Evolutionary conservation across 2,329 filamentous ascomycete genomes (phyloP).

Genomic region (Corinectria fuckeliana): DNA sequence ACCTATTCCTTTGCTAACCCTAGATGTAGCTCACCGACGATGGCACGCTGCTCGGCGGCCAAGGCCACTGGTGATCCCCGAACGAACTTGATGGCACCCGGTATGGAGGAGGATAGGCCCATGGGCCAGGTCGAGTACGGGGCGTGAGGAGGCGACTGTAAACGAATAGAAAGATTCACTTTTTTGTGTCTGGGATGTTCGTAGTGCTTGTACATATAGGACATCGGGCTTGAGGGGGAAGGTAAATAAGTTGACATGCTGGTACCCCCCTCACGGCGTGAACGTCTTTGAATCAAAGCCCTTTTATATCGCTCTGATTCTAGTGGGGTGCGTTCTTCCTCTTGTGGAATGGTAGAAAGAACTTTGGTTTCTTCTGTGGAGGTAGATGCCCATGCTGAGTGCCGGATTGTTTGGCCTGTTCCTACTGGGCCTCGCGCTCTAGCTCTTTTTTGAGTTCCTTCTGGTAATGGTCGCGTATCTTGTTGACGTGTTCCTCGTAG

Average conservation of each 20-base stretch:
- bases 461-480: slow-evolving; percentile 24
- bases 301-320: slow-evolving; percentile 12
- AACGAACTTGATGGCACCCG: slow-evolving; percentile 80
- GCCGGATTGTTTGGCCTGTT: slow-evolving; percentile 9
- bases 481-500: slow-evolving; percentile 35
- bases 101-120: slow-evolving; percentile 67
- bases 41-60: slow-evolving; percentile 95
- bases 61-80: slow-evolving; percentile 83
- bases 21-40: slow-evolving; percentile 83
- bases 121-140: slow-evolving; percentile 68
- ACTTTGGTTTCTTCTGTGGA: slow-evolving; percentile 3
- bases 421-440: slow-evolving; percentile 29
- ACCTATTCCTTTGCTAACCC: slow-evolving; percentile 31
- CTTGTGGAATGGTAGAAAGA: slow-evolving; percentile 24
- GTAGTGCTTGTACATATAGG: slow-evolving; percentile 50
- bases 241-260: slow-evolving; percentile 42
- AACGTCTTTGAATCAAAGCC: slow-evolving; percentile 23
- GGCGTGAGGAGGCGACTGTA: slow-evolving; percentile 49
- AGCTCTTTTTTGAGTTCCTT: slow-evolving; percentile 33
- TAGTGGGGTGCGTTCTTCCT: slow-evolving; percentile 6
- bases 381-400: not conserved
- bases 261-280: slow-evolving; percentile 31
- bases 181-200: slow-evolving; percentile 40
- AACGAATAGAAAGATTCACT: slow-evolving; percentile 46
- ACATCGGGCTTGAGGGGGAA: slow-evolving; percentile 39